Base-by-base conservation (phyloP, 805 yeast genomes). In the Candida alai region DNA sequence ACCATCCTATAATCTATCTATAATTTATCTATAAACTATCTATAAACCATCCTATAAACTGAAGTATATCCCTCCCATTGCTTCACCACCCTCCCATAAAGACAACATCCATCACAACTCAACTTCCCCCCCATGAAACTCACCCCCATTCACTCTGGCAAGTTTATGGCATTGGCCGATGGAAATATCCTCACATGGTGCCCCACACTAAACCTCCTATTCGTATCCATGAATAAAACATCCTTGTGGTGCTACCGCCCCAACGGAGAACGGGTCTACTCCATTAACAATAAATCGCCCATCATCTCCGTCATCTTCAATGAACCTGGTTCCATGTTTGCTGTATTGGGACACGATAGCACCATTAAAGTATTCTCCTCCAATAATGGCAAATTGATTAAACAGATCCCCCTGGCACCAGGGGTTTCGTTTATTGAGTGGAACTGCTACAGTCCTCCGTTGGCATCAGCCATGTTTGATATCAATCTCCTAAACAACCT, bases 221-320 rank as follows among this genome's bases (percentile, higher is more conserved):
- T 77, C 5, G 49, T 78, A 2, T 61, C 76, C 7, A 73, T 54
- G 83, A 80, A 37, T 47, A 58, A 47, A 39, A 62, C 36, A 52
- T 78, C 73, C 4, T 46, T 66, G 4, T 64, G 75, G 61, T 67
- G 78, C 7, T 74, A 70, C 42, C 66, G 85, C 30, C 52, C 68
- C 26, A 72, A 69, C 38, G 81, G 80, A 1, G 73, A 70, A 39
- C 45, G 73, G 14, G 73, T 76, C 4, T 76, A 76, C 65, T 64
- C 75, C 11, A 55, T 70, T 18, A 60, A 63, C 29, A 55, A 64
- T 32, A 53, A 54, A 33, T 52, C 62, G 7, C 49, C 48, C 11
- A 64, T 65, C 19, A 36, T 53, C 4, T 53, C 51, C 12, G 52
- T 62, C 6, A 44, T 51, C 17, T 67, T 57, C 56, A 51, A 54